A percentile compares a stretch with the other conserved stretches of the same genome.
Conservation (phyloP, 2,329 filamentous ascomycete species). For the Plenodomus tracheiphilus region DNA sequence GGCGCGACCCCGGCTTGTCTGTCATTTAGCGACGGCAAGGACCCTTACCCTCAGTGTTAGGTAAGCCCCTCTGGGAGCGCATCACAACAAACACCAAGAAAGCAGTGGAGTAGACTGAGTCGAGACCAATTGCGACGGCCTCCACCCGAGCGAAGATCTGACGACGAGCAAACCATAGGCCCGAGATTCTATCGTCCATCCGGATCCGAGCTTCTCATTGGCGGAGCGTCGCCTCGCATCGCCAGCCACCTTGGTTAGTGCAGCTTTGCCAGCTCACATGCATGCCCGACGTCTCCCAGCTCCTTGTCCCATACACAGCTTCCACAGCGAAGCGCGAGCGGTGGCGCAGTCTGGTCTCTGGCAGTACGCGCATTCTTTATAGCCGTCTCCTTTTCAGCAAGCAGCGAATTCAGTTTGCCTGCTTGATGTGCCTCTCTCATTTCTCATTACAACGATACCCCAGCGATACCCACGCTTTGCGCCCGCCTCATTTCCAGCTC, state of each 20-base stretch:
- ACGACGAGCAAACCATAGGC: too few species aligned
- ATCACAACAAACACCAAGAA: not conserved
- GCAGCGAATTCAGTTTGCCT: slow-evolving; percentile 15
- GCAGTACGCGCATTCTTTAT: slow-evolving; percentile 22
- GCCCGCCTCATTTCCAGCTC: slow-evolving; percentile 22
- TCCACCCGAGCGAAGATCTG: too few species aligned
- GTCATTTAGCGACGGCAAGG: not conserved
- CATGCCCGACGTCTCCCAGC: not conserved
- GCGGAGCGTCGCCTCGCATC: too few species aligned
- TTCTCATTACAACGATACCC: slow-evolving; percentile 29
- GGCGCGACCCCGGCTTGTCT: too few species aligned
- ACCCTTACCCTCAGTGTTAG: too few species aligned
- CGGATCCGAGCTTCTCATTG: too few species aligned
- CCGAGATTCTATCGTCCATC: too few species aligned
- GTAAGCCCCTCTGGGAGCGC: too few species aligned
- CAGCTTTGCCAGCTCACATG: not conserved
- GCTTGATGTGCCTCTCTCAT: slow-evolving; percentile 23
- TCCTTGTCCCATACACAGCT: not conserved
- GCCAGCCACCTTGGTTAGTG: not conserved
- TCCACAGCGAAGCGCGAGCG: not conserved
- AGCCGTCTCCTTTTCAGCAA: slow-evolving; percentile 13
- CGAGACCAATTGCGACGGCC: too few species aligned
- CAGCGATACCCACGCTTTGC: slow-evolving; percentile 19
- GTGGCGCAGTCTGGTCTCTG: slow-evolving; percentile 5
- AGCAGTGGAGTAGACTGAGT: not conserved